A percentile compares a stretch with the other conserved stretches of the same genome.
phyloP scores from a whole-genome alignment of 768 basidiomycete species.

The Leccinum boreale region DNA sequence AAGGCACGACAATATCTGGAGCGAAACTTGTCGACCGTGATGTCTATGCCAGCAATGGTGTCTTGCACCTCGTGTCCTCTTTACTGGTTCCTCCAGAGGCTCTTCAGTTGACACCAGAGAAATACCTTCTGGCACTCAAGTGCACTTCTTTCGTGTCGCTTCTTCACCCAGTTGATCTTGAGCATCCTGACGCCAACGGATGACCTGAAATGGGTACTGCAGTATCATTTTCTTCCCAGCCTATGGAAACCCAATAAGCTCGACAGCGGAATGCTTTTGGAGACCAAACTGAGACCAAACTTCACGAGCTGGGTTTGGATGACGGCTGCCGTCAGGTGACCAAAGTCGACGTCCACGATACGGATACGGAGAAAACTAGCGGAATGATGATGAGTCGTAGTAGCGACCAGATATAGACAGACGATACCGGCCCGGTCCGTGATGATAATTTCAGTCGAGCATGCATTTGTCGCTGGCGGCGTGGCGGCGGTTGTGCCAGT shows the following conservation, averaged over 20 bases:
- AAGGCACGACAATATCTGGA: slow-evolving; percentile 53
- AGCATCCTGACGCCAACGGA: slow-evolving; percentile 83
- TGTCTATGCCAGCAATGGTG: slow-evolving; percentile 92
- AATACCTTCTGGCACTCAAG: slow-evolving; percentile 88
- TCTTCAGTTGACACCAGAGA: slow-evolving; percentile 86
- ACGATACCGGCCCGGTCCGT: too few relatives aligned
- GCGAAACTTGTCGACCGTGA: slow-evolving; percentile 71
- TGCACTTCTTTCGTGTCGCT: slow-evolving; percentile 89
- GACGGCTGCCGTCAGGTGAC: slow-evolving; percentile 72
- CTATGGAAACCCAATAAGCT: slow-evolving; percentile 70
- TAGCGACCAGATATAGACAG: too few relatives aligned
- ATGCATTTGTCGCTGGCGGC: too few relatives aligned
- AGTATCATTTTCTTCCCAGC: slow-evolving; percentile 92
- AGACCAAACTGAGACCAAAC: slow-evolving; percentile 79
- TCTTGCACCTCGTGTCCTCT: slow-evolving; percentile 83
- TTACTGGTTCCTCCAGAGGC: slow-evolving; percentile 76
- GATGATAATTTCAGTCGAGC: too few relatives aligned
- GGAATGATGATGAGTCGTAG: too few relatives aligned
- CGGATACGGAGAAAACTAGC: too few relatives aligned
- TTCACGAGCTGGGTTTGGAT: slow-evolving; percentile 67
- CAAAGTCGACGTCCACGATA: slow-evolving; percentile 55
- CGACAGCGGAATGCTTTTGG: slow-evolving; percentile 66
- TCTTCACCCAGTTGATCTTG: slow-evolving; percentile 79
- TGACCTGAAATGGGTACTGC: slow-evolving; percentile 69
- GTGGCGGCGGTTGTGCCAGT: too few relatives aligned